Evolutionary conservation across 1,284 basidiomycete species (phyloP).

Genomic region (Marasmius tenuissimus): DNA sequence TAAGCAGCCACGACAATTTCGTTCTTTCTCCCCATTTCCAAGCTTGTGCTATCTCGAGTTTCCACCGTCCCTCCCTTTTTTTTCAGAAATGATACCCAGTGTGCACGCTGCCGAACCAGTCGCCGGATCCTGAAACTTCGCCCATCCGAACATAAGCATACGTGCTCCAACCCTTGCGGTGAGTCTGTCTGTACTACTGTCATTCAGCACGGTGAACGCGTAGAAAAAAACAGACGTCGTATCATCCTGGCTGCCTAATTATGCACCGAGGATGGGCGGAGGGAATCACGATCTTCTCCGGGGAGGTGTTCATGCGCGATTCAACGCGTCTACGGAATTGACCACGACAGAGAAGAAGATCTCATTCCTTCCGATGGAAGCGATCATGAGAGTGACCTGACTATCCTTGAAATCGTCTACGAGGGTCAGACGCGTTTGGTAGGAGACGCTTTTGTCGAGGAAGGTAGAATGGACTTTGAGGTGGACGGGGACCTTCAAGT

Average conservation of each 20-base stretch:
- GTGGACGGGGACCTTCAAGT: constrained; percentile 37
- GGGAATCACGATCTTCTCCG: constrained; percentile 22
- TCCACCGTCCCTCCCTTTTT: constrained; percentile 34
- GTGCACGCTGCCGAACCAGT: constrained; percentile 47
- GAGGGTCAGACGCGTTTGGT: constrained; percentile 16
- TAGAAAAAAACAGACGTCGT: constrained; percentile 28
- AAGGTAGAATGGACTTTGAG: constrained; percentile 37
- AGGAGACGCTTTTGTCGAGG: constrained; percentile 22
- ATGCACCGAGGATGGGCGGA: constrained; percentile 32
- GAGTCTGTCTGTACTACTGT: constrained; percentile 26
- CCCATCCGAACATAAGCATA: constrained; percentile 40
- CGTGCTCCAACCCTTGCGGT: constrained; percentile 33
- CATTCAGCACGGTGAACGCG: constrained; percentile 27
- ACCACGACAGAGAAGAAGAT: constrained; percentile 39
- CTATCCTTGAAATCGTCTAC: constrained; percentile 40
- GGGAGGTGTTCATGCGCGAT: constrained; percentile 24
- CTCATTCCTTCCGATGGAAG: constrained; percentile 46
- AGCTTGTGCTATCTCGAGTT: constrained; percentile 37
- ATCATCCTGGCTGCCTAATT: constrained; percentile 23
- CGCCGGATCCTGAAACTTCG: constrained; percentile 39
- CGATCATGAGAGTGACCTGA: constrained; percentile 34
- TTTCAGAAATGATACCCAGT: constrained; percentile 34
- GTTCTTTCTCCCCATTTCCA: constrained; percentile 44
- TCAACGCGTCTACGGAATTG: constrained; percentile 35
- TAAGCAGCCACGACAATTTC: constrained; percentile 39